Evolutionary conservation across 192 early-diverging fungal species (phyloP).

Genomic region (Backusella tuberculispora): DNA sequence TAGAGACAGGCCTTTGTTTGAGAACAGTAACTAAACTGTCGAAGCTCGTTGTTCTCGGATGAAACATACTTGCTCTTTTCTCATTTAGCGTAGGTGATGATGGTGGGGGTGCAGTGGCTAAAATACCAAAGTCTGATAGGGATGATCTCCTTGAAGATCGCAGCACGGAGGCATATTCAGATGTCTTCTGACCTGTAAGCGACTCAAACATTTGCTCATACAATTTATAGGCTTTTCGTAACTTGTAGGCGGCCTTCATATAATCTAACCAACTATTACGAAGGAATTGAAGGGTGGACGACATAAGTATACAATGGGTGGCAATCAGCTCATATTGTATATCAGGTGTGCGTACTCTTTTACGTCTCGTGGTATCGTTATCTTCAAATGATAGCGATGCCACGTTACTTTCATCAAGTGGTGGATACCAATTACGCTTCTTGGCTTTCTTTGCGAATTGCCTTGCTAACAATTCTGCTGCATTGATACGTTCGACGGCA

Average conservation of each 20-base stretch:
- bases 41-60: neutral
- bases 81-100: neutral
- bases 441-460: slow-evolving; percentile 21
- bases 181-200: slow-evolving; percentile 35
- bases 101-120: slow-evolving; percentile 17
- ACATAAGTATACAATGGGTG: slow-evolving; percentile 41
- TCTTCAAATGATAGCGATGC: slow-evolving; percentile 4
- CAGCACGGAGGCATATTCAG: slow-evolving; percentile 31
- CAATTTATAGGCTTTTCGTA: slow-evolving; percentile 43
- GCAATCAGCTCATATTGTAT: slow-evolving; percentile 37
- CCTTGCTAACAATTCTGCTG: slow-evolving; percentile 30
- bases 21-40: neutral
- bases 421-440: slow-evolving; percentile 2
- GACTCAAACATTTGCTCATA: slow-evolving; percentile 42
- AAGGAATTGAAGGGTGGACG: slow-evolving; percentile 42
- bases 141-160: neutral
- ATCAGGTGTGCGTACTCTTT: neutral
- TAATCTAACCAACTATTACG: slow-evolving; percentile 42
- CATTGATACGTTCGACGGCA: slow-evolving; percentile 29
- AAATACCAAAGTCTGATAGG: neutral
- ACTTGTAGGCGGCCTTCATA: slow-evolving; percentile 40
- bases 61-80: slow-evolving; percentile 17
- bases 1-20: slow-evolving; percentile 14
- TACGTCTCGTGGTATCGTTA: neutral
- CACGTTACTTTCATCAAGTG: neutral